These are phyloP conservation scores for Claviceps humidiphila DNA, from an alignment of 2,329 filamentous ascomycete genomes.

Conservation along the genomic window DNA sequence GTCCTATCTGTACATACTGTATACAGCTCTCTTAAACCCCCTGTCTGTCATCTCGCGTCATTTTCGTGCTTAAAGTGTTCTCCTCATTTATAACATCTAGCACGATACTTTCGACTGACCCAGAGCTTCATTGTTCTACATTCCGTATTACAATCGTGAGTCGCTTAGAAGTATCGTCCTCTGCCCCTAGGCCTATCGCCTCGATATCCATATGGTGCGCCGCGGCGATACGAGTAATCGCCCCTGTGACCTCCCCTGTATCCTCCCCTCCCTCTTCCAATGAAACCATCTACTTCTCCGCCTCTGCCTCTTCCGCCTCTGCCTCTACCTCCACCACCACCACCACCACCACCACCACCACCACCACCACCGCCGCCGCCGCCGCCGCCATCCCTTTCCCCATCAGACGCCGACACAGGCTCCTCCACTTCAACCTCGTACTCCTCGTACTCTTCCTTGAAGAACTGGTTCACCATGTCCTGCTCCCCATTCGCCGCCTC, in stretches of 20 bases:
- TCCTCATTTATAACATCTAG: neutral
- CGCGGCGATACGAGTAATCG: slow-evolving; percentile 12
- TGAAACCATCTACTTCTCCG: neutral
- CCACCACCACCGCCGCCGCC: neutral
- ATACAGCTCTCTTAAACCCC: too few species aligned
- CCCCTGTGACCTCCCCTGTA: slow-evolving; percentile 15
- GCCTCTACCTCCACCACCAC: neutral
- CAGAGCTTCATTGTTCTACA: neutral
- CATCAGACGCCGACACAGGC: slow-evolving; percentile 23
- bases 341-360: slow-evolving; percentile 6
- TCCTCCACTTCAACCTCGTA: slow-evolving; percentile 69
- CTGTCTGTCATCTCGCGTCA: too few species aligned
- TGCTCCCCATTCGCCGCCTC: slow-evolving; percentile 62
- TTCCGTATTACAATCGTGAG: neutral
- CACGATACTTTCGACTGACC: neutral
- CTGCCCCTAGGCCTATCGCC: slow-evolving; percentile 22
- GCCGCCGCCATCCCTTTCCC: slow-evolving; percentile 4
- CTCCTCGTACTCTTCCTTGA: slow-evolving; percentile 62
- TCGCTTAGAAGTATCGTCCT: slow-evolving; percentile 18
- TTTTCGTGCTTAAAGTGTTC: too few species aligned
- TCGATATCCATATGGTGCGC: slow-evolving; percentile 22
- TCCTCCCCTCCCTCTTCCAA: slow-evolving; percentile 12
- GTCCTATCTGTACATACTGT: too few species aligned
- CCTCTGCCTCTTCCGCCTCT: slow-evolving; percentile 9
- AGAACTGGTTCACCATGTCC: slow-evolving; percentile 52